A percentile compares a stretch with the other conserved stretches of the same genome.
Evolutionary conservation across 1,284 basidiomycete species (phyloP).

Genomic region (Marasmius tenuissimus): DNA sequence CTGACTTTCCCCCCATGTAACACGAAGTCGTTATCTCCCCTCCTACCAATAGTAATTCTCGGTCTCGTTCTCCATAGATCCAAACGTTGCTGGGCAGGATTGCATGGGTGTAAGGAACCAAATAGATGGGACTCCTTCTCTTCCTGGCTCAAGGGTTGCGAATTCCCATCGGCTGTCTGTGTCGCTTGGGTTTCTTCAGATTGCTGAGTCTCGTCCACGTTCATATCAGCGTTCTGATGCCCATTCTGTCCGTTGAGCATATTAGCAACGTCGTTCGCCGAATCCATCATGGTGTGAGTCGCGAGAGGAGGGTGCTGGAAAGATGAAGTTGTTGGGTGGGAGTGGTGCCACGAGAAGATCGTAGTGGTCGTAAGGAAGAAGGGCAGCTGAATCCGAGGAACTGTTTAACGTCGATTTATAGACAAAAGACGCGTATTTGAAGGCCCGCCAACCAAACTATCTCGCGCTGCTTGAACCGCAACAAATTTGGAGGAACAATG

Average conservation of each 20-base stretch:
- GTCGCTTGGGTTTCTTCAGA: constrained; percentile 51
- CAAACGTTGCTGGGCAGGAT: constrained; percentile 45
- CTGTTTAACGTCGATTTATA: neutral
- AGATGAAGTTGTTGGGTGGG: neutral
- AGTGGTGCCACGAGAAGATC: neutral
- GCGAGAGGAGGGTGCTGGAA: neutral
- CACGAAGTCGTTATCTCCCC: constrained; percentile 50
- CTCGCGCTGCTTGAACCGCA: constrained; percentile 1
- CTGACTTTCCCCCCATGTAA: constrained; percentile 72
- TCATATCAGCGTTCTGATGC: neutral
- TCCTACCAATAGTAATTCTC: constrained; percentile 55
- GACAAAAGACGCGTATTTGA: neutral
- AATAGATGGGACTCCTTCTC: constrained; percentile 53
- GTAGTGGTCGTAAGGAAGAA: neutral
- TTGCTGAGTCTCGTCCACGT: neutral
- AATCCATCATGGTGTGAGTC: neutral
- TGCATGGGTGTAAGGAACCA: constrained; percentile 69
- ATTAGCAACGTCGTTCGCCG: neutral
- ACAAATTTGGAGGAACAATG: neutral
- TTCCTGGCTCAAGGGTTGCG: constrained; percentile 21
- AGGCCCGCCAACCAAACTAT: neutral
- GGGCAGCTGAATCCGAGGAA: neutral
- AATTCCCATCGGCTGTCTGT: constrained; percentile 43
- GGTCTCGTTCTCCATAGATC: constrained; percentile 57
- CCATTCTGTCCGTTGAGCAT: neutral